Evolutionary conservation across 306 rosid species (phyloP).

Genomic region (Styphnolobium japonicum): DNA sequence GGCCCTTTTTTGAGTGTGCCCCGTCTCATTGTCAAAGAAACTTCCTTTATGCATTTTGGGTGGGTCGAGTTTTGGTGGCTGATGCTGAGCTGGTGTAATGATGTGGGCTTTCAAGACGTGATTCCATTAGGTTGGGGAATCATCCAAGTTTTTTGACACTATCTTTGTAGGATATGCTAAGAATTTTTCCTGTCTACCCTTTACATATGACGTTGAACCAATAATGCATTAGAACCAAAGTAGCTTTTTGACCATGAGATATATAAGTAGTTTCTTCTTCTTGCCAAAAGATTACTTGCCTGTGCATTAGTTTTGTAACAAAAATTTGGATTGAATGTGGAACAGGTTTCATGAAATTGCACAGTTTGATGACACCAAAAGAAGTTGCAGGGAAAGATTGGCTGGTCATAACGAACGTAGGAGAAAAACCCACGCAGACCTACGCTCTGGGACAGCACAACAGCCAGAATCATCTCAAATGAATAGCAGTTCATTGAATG

Average conservation of each 20-base stretch:
- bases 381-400: constrained; percentile 33
- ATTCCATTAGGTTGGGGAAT: too few species aligned
- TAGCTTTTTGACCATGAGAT: too few species aligned
- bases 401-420: constrained; percentile 31
- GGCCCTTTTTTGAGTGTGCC: background rate
- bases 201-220: background rate
- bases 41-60: background rate
- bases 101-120: background rate
- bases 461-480: background rate
- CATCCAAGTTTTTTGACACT: background rate
- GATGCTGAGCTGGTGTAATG: too few species aligned
- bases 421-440: background rate
- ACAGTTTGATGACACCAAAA: constrained; percentile 25
- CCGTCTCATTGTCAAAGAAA: background rate
- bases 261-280: too few species aligned
- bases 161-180: background rate
- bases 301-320: too few species aligned
- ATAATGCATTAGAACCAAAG: too few species aligned
- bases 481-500: background rate
- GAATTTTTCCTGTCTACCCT: background rate
- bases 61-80: too few species aligned
- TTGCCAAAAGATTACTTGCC: too few species aligned
- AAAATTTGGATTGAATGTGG: background rate
- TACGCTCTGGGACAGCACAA: background rate
- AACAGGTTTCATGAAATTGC: constrained; percentile 32